Base-by-base conservation (phyloP, 345 rosid species). In the Syzygium oleosum region DNA sequence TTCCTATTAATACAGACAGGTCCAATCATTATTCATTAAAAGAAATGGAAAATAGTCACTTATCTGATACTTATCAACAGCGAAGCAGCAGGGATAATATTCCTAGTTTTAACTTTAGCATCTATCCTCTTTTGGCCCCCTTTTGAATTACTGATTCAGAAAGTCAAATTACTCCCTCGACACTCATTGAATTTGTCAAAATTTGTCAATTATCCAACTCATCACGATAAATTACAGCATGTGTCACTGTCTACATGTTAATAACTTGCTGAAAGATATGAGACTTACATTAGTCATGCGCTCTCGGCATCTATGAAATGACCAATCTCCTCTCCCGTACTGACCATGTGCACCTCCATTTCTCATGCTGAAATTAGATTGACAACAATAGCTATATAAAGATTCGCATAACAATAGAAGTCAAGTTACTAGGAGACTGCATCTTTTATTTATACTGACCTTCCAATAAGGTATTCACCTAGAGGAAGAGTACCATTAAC, bases 401-500 rank as follows among this genome's bases (percentile, higher is more conserved):
- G 84, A 52, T 29, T 43, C 16, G 9, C 58, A 84, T 27, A 80
- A 49, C 85, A 31, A 55, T 19, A 52, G 65, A 85, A 51, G 25
- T 85, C 65, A 52, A 86, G 51, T 27, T 55, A 85, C 49, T 56
- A 34, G 58, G 17, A 86, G 59, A 83, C 51, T 23, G 58, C 80
- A 34, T 73, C 49, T 9, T 59, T 46, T 63, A 86, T 34, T 51
- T 89, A 86, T 52, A 90, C 94, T 78, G 52, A 97, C 99, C 99
- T 95, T 92, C 98, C 99, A 73, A 87, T 94, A 89, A 97, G 99
- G 93, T 97, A 96, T 46, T 97, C 99, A 89, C 98, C 99, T 78
- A 97, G 95, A 87, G 99, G 99, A 90, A 96, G 88, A 85, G 99
- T 97, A 86, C 99, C 99, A 92, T 95, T 92, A 85, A 97, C 99